Evolutionary conservation across 2,329 filamentous ascomycete genomes (phyloP).

Genomic region (Exserohilum rostratum): DNA sequence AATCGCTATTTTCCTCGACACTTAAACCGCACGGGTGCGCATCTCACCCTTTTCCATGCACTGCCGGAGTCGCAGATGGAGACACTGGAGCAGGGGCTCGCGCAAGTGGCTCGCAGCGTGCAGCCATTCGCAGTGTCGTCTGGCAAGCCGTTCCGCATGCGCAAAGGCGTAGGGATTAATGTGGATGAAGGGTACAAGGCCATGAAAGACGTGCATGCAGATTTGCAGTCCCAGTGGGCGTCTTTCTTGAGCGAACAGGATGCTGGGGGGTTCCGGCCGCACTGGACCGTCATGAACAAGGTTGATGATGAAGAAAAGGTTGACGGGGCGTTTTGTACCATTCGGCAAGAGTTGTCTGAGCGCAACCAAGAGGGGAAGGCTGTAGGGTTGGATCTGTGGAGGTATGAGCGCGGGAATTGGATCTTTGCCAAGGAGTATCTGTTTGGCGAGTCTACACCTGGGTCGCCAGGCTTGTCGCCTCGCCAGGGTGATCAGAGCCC

Average conservation of each 20-base stretch:
- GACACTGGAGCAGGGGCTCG: constrained; percentile 43
- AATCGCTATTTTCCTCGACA: constrained; percentile 51
- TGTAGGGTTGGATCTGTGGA: constrained; percentile 51
- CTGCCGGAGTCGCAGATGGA: constrained; percentile 50
- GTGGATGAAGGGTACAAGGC: constrained; percentile 41
- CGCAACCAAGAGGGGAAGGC: constrained; percentile 44
- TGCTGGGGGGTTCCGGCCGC: constrained; percentile 47
- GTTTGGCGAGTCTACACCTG: constrained; percentile 30
- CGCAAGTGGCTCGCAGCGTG: constrained; percentile 35
- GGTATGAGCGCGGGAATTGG: constrained; percentile 52
- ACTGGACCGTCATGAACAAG: constrained; percentile 58
- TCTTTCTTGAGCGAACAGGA: constrained; percentile 53
- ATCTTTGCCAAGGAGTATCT: constrained; percentile 45
- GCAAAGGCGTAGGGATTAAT: constrained; percentile 50
- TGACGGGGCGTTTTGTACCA: constrained; percentile 44
- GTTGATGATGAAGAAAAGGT: constrained; percentile 51
- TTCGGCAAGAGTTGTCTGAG: constrained; percentile 39
- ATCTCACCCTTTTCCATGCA: constrained; percentile 55
- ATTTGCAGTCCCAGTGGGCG: constrained; percentile 46
- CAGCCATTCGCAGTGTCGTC: constrained; percentile 48
- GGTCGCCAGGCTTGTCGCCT: constrained; percentile 5
- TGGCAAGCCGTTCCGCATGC: constrained; percentile 49
- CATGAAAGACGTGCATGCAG: constrained; percentile 44
- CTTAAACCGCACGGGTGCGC: constrained; percentile 52
- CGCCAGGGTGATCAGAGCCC: constrained; percentile 1